These are phyloP conservation scores for Wickerhamomyces sp. DNA, from an alignment of 1,139 yeast species.

Conservation along the genomic window DNA sequence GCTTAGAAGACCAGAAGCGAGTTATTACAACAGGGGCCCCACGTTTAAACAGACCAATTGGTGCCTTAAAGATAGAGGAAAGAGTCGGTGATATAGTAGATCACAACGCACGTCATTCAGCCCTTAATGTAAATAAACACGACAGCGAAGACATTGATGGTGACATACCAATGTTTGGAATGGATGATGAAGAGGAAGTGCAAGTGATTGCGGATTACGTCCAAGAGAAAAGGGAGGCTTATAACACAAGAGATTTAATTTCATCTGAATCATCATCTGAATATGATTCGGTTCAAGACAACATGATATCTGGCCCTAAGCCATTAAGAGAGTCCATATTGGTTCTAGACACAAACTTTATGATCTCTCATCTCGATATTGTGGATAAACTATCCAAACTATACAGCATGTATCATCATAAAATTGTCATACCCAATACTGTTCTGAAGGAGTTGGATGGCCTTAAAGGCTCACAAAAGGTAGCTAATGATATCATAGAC, in stretches of 20 bases:
- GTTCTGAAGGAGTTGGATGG: constrained; percentile 81
- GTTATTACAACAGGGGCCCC: constrained; percentile 34
- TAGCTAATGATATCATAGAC: constrained; percentile 11
- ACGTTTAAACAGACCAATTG: constrained; percentile 28
- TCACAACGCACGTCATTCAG: not conserved
- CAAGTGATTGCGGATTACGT: constrained; percentile 42
- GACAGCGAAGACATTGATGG: constrained; percentile 24
- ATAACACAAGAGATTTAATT: constrained; percentile 2
- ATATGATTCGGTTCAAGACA: too few relatives aligned
- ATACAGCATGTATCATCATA: constrained; percentile 39
- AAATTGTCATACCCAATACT: constrained; percentile 61
- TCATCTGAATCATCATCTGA: too few relatives aligned
- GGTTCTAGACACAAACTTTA: constrained; percentile 76
- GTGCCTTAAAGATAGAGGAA: constrained; percentile 32
- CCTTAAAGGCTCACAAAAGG: constrained; percentile 44
- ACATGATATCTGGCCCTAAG: constrained; percentile 14
- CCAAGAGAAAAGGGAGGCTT: constrained; percentile 21
- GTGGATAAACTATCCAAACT: constrained; percentile 44
- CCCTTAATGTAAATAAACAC: not conserved
- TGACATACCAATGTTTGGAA: constrained; percentile 49
- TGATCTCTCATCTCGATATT: constrained; percentile 58
- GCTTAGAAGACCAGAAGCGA: constrained; percentile 27
- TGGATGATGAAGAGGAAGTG: constrained; percentile 45
- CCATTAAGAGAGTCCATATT: constrained; percentile 30
- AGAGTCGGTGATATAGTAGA: constrained; percentile 31